phyloP scores from a whole-genome alignment of 176 grass and related monocot genomes.

The Oryza australiensis region DNA sequence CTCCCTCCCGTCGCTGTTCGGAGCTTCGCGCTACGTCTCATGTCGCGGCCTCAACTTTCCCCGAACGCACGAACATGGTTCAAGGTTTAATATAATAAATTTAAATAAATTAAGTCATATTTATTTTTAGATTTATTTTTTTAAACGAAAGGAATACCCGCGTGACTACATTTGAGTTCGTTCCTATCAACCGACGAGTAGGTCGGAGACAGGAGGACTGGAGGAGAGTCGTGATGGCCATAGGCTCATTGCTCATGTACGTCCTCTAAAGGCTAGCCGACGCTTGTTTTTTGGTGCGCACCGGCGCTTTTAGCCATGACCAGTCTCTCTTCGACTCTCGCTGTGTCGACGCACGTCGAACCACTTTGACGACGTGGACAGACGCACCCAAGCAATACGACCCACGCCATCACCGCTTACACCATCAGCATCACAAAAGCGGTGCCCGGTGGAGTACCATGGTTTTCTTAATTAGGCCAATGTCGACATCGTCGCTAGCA shows the following conservation, averaged over 20 bases:
- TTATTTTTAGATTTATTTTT: no score
- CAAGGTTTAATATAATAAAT: no score
- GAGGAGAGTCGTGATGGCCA: background rate
- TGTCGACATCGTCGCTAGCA: background rate
- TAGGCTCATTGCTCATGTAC: background rate
- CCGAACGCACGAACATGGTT: no score
- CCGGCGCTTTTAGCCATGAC: conserved; percentile 2
- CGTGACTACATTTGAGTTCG: no score
- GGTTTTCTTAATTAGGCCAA: no score
- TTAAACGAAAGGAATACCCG: no score
- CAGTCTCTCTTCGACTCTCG: background rate
- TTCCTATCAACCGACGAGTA: background rate
- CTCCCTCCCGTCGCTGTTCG: no score
- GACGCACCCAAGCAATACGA: no score
- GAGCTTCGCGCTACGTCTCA: no score
- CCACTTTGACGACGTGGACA: background rate
- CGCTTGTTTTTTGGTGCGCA: background rate
- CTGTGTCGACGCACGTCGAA: background rate
- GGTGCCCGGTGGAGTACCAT: background rate
- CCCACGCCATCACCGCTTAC: no score
- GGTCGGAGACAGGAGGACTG: background rate
- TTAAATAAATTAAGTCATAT: no score
- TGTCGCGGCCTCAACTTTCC: no score
- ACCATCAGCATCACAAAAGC: background rate
- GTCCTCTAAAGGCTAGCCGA: background rate